These are phyloP conservation scores for Cryptosporidium parvum DNA, from an alignment of 169 alveolate species.

Conservation along the genomic window DNA sequence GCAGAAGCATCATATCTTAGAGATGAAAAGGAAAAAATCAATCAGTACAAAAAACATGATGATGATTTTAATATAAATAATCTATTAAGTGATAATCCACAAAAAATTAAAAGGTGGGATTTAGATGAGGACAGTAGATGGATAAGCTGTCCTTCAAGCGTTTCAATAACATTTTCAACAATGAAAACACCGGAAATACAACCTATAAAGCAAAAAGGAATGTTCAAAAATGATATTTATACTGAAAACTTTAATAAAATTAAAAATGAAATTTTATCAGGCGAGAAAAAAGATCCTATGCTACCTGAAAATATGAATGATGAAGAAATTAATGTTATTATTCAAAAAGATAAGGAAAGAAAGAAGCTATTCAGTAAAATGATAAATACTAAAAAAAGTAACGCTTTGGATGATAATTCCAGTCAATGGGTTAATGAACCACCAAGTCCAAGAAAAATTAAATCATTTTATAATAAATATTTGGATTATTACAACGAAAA, in stretches of 20 bases:
- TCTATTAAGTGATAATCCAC: slow-evolving; percentile 1
- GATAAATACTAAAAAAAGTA: neutral
- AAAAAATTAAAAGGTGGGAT: slow-evolving; percentile 42
- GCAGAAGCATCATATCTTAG: slow-evolving; percentile 71
- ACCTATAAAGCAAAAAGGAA: slow-evolving; percentile 37
- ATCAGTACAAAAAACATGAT: slow-evolving; percentile 20
- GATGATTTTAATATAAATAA: slow-evolving; percentile 27
- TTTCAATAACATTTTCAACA: slow-evolving; percentile 65
- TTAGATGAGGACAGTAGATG: slow-evolving; percentile 63
- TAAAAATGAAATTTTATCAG: neutral
- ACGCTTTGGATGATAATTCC: neutral
- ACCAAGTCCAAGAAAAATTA: slow-evolving; percentile 43
- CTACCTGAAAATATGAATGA: slow-evolving; percentile 46
- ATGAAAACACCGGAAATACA: slow-evolving; percentile 62
- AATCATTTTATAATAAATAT: slow-evolving; percentile 34
- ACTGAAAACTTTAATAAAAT: neutral
- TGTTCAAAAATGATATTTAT: neutral
- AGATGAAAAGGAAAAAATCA: slow-evolving; percentile 33
- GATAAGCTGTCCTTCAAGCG: slow-evolving; percentile 76
- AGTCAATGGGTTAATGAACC: slow-evolving; percentile 64
- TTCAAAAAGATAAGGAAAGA: slow-evolving; percentile 27
- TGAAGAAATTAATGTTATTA: slow-evolving; percentile 14
- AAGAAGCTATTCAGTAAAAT: neutral
- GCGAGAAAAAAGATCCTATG: slow-evolving; percentile 42
- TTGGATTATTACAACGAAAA: slow-evolving; percentile 11